Conservation (phyloP, 2,329 filamentous ascomycete genomes). For the Aspergillus japonicus region DNA sequence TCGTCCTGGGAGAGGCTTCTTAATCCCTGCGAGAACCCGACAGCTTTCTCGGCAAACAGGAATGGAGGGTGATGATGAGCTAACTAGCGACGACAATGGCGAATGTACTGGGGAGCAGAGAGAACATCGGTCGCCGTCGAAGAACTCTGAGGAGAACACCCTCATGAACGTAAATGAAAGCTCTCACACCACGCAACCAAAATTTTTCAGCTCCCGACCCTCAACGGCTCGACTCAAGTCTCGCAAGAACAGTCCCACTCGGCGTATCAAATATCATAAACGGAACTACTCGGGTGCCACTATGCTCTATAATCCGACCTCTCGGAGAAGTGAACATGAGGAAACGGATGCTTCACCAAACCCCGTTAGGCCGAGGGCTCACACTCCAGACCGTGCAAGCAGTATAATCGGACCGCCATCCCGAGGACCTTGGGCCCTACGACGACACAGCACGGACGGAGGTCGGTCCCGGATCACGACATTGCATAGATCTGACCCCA, state of each 20-base stretch:
- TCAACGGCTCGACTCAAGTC: conserved; percentile 45
- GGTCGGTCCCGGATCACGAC: conserved; percentile 58
- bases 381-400: conserved; percentile 35
- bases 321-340: conserved; percentile 41
- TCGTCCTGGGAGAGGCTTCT: conserved; percentile 28
- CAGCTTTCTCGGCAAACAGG: conserved; percentile 65
- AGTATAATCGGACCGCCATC: conserved; percentile 41
- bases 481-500: conserved; percentile 52
- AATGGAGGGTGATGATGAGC: conserved; percentile 84
- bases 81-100: conserved; percentile 77
- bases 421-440: conserved; percentile 44
- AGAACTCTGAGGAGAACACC: conserved; percentile 18
- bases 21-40: conserved; percentile 37
- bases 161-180: conserved; percentile 13
- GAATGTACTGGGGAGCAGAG: conserved; percentile 31
- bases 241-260: conserved; percentile 35
- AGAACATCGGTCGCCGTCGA: conserved; percentile 21
- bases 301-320: conserved; percentile 75
- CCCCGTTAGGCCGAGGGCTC: conserved; percentile 22
- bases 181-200: conserved; percentile 30
- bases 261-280: conserved; percentile 53
- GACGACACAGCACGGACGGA: conserved; percentile 34
- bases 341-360: conserved; percentile 28
- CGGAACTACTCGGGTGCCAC: conserved; percentile 79
- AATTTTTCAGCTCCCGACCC: conserved; percentile 39